Percentiles rank a stretch among this genome's conserved stretches.
Conservation (phyloP, 2,329 filamentous ascomycete genomes). For the Chrysoporthe cubensis region DNA sequence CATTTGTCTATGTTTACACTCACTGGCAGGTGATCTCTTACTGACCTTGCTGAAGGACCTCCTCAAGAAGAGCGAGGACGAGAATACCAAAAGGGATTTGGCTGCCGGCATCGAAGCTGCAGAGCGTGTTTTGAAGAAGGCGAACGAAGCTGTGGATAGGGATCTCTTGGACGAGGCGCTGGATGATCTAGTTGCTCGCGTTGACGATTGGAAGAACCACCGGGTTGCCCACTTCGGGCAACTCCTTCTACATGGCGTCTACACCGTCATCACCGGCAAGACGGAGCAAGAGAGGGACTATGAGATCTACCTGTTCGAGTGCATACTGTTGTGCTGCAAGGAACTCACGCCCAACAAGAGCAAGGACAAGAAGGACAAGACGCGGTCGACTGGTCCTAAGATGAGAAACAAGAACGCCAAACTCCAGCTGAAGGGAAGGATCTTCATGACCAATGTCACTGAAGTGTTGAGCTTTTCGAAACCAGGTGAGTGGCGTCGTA, state of each 20-base stretch:
- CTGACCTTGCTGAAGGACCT: conserved; percentile 67
- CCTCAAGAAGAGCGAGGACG: conserved; percentile 80
- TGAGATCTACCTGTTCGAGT: conserved; percentile 96
- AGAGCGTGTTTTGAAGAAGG: conserved; percentile 78
- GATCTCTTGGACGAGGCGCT: conserved; percentile 84
- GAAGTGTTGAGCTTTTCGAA: conserved; percentile 88
- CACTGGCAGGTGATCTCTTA: neutral
- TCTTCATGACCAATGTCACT: conserved; percentile 99
- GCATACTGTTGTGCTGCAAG: conserved; percentile 95
- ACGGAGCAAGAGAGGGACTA: conserved; percentile 97
- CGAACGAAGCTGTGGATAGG: conserved; percentile 88
- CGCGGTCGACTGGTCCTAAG: conserved; percentile 60
- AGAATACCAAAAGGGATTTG: conserved; percentile 72
- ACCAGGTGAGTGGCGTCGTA: conserved; percentile 65
- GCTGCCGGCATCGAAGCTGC: conserved; percentile 78
- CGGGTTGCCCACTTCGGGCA: conserved; percentile 90
- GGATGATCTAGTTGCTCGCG: conserved; percentile 76
- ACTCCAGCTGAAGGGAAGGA: conserved; percentile 92
- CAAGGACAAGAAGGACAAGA: conserved; percentile 76
- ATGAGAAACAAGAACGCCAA: conserved; percentile 71
- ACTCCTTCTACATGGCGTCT: conserved; percentile 84
- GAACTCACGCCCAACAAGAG: conserved; percentile 84
- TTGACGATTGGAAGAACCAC: conserved; percentile 98
- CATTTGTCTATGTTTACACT: conserved; percentile 17
- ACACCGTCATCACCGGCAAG: conserved; percentile 87